Base-by-base conservation (phyloP, 1,139 yeast species). In the Pneumocystis jirovecii region DNA sequence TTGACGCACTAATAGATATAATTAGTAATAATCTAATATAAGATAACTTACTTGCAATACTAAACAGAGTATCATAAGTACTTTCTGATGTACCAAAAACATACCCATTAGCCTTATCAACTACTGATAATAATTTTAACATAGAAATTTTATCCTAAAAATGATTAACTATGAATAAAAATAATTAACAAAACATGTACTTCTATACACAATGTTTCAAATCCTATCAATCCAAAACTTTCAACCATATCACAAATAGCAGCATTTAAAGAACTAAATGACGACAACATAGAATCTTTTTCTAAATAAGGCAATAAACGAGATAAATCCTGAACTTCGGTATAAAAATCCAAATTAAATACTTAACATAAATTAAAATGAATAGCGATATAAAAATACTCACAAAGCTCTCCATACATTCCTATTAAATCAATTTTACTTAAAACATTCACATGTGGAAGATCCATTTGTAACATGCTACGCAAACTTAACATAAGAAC, bases 1-100 rank as follows among this genome's bases (percentile, higher is more conserved):
- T 70, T 88, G 93, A 68, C 98, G 80, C n/a, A 50, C 57, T 50
- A 50, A 50, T 50, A 44, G n/a, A 44, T 44, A 50, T 15, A 50
- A 15, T 50, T 50, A 50, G 7, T 10, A 50, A 50, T 50, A 50
- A 50, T 15, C 12, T 17, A 19, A 50, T 25, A 25, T n/a, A 17
- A 50, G 6, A 25, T 25, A 50, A 25, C 8, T 50, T 50, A 0
- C 93, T 82, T 0, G 97, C 96, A 71, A 91, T 96, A 19, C 91
- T 87, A 98, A 98, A 95, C 2, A 93, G 85, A 0, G 95, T 83
- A 73, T 95, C 99, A 21, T 97, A 97, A 2, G 97, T 96, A 17
- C 91, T 80, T 71, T 95, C 99, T 44, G 90, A 87, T 1, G 90
- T 78, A 0, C 99, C 99, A 77, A 89, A 90, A 70, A 88, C 82